phyloP scores from a whole-genome alignment of 768 basidiomycete species.

The Trametes gibbosa region DNA sequence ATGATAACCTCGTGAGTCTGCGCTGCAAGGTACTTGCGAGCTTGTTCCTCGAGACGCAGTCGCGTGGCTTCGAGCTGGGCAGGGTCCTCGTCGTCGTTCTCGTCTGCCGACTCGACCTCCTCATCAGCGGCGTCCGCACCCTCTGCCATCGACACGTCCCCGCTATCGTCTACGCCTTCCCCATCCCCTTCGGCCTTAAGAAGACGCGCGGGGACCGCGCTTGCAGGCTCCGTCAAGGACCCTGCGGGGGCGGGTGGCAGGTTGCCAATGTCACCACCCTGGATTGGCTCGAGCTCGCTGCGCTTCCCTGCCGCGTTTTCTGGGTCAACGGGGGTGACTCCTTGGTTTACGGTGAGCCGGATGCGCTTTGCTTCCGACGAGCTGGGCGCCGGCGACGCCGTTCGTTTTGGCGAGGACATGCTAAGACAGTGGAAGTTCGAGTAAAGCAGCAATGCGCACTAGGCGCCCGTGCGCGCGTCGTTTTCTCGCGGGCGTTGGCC shows the following conservation, averaged over 20 bases:
- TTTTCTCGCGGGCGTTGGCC: background rate
- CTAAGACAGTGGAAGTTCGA: slow-evolving; percentile 7
- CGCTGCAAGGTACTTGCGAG: slow-evolving; percentile 90
- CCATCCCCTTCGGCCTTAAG: slow-evolving; percentile 53
- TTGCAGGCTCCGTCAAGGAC: slow-evolving; percentile 34
- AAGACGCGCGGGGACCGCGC: slow-evolving; percentile 33
- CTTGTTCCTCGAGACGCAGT: slow-evolving; percentile 78
- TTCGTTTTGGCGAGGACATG: slow-evolving; percentile 37
- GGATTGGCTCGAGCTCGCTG: slow-evolving; percentile 82
- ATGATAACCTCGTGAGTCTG: slow-evolving; percentile 98
- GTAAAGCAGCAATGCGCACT: background rate
- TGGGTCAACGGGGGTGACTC: slow-evolving; percentile 74
- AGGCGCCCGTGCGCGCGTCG: slow-evolving; percentile 1
- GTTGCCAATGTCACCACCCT: slow-evolving; percentile 77
- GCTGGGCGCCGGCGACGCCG: slow-evolving; percentile 34
- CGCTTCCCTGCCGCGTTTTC: slow-evolving; percentile 82
- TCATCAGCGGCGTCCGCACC: slow-evolving; percentile 78
- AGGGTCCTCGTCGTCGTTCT: slow-evolving; percentile 83
- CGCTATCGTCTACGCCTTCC: slow-evolving; percentile 63
- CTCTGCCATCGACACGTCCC: slow-evolving; percentile 81
- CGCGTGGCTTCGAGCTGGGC: slow-evolving; percentile 81
- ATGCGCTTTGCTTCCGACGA: slow-evolving; percentile 35
- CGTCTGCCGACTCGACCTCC: slow-evolving; percentile 74
- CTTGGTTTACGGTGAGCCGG: slow-evolving; percentile 45
- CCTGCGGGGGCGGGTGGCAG: slow-evolving; percentile 41